Evolutionary conservation across 352 stramenopile genomes (phyloP).

Genomic region (Globisporangium irregulare): DNA sequence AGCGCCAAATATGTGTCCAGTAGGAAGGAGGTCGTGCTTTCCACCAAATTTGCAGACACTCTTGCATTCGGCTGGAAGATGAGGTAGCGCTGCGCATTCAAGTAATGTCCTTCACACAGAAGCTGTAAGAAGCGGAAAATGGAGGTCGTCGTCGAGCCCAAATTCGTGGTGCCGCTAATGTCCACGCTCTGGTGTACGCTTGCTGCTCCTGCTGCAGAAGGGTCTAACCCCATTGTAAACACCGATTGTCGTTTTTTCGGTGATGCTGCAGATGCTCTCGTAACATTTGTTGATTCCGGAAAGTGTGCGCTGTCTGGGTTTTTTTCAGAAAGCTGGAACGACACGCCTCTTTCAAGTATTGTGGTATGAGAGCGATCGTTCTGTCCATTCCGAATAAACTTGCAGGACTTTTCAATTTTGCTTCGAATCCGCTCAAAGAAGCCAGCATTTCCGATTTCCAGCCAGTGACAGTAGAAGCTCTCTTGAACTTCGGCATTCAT

Average conservation of each 20-base stretch:
- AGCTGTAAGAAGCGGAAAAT: slow-evolving; percentile 76
- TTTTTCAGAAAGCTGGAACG: slow-evolving; percentile 1
- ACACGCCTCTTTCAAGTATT: slow-evolving; percentile 5
- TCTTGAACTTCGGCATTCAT: slow-evolving; percentile 82
- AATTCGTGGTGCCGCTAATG: slow-evolving; percentile 8
- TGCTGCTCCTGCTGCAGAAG: background rate
- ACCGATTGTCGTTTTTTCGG: slow-evolving; percentile 9
- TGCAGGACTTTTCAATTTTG: slow-evolving; percentile 47
- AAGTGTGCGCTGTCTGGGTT: background rate
- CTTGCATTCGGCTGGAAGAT: slow-evolving; percentile 36
- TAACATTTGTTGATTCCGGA: background rate
- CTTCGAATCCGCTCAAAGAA: slow-evolving; percentile 56
- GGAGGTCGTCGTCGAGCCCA: slow-evolving; percentile 32
- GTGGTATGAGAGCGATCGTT: slow-evolving; percentile 22
- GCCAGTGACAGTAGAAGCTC: slow-evolving; percentile 53
- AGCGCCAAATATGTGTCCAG: slow-evolving; percentile 57
- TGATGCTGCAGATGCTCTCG: background rate
- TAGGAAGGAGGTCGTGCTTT: slow-evolving; percentile 63
- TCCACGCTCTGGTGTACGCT: slow-evolving; percentile 3
- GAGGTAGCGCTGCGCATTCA: slow-evolving; percentile 56
- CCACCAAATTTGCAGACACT: slow-evolving; percentile 51
- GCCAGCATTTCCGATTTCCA: slow-evolving; percentile 22
- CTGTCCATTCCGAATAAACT: slow-evolving; percentile 30
- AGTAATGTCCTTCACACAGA: slow-evolving; percentile 68
- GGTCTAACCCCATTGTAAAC: slow-evolving; percentile 22